A percentile compares a stretch with the other conserved stretches of the same genome.
These are phyloP conservation scores for Diplosphaera chodatii DNA, from an alignment of 139 green algal genomes.

Conservation along the genomic window DNA sequence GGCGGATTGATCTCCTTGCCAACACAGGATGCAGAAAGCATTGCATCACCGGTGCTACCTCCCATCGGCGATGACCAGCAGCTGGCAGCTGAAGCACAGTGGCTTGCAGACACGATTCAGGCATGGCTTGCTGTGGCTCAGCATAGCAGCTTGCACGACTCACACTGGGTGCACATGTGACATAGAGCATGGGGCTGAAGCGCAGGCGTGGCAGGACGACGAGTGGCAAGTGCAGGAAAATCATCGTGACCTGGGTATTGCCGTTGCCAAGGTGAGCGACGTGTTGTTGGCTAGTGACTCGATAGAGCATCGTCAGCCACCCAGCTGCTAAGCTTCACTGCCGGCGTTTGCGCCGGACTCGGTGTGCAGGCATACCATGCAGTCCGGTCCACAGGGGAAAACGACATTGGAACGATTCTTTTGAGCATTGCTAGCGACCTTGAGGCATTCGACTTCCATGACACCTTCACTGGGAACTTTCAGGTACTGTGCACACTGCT, in stretches of 20 bases:
- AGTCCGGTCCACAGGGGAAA: slow-evolving; percentile 15
- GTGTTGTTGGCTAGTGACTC: too few relatives aligned
- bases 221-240: slow-evolving; percentile 37
- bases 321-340: too few relatives aligned
- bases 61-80: background rate
- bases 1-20: too few relatives aligned
- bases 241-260: slow-evolving; percentile 24
- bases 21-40: too few relatives aligned
- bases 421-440: slow-evolving; percentile 28
- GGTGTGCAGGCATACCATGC: slow-evolving; percentile 16
- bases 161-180: too few relatives aligned
- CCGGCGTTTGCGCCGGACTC: too few relatives aligned
- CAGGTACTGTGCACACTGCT: slow-evolving; percentile 12
- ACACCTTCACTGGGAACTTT: slow-evolving; percentile 26
- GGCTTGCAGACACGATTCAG: background rate
- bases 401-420: slow-evolving; percentile 30
- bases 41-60: background rate
- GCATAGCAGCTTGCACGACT: background rate
- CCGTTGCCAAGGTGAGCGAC: slow-evolving; percentile 13
- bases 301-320: too few relatives aligned
- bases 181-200: too few relatives aligned
- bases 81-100: background rate
- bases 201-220: slow-evolving; percentile 36
- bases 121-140: too few relatives aligned
- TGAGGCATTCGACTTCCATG: slow-evolving; percentile 15